Evolutionary conservation across 2,329 filamentous ascomycete genomes (phyloP), one percentile per base, ranked within the genome.

Genomic region (Grosmannia penicillata): DNA sequence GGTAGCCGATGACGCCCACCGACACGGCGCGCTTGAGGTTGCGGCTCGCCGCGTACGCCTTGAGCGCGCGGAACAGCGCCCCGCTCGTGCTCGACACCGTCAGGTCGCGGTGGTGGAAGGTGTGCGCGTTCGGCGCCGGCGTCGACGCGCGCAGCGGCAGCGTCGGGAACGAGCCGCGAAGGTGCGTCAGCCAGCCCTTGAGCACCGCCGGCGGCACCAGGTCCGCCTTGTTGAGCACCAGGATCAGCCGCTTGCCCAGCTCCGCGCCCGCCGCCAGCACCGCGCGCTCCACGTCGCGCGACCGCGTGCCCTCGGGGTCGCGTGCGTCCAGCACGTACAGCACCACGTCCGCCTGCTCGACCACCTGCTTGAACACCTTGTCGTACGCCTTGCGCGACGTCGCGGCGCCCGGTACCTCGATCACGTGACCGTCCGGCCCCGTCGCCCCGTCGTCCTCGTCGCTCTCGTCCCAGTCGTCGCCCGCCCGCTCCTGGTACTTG

Each of bases 151-250:
- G 82, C 37, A 95, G 75, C 18, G 87, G 87, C 26, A 95, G 68
- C 7, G 87, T 93, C 23, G 87, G 87, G 68, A 95, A 94, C 57
- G 82, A 93, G 48, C 84, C 75, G 44, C 85, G 80, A 45, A 95
- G 72, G 58, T 94, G 77, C 42, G 72, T 60, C 47, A 95, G 75
- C 87, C 87, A 95, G 51, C 71, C 75, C 55, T 83, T 84, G 32
- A 95, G 74, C 11, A 89, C 81, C 33, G 77, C 69, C 18, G 83
- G 75, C 3, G 87, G 87, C 33, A 95, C 72, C 40, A 95, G 71
- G 56, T 95, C 87, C 55, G 93, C 87, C 72, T 95, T 95, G 77
- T 95, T 95, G 48, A 95, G 68, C 41, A 95, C 75, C 42, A 95
- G 75, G 43, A 95, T 93, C 42, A 95, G 69, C 37, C 87, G 74